phyloP scores from a whole-genome alignment of 352 stramenopile genomes.

The Pythium insidiosum region DNA sequence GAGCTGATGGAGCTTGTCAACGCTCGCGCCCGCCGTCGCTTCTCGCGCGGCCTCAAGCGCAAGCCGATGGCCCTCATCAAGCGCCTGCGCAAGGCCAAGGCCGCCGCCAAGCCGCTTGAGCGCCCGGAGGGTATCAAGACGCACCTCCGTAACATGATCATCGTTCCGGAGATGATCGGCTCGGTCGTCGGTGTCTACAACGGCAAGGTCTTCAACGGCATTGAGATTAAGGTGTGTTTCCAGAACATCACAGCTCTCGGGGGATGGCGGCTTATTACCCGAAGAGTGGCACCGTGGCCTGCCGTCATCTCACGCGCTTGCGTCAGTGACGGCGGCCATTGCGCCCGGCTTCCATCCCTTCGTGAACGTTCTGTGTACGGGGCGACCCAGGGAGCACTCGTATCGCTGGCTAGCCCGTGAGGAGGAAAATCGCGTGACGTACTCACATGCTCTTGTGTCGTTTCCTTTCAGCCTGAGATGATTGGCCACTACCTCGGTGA shows the following conservation, averaged over 20 bases:
- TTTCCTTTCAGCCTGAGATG: constrained; percentile 91
- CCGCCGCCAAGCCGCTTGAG: constrained; percentile 94
- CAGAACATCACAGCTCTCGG: constrained; percentile 79
- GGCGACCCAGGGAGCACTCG: constrained; percentile 74
- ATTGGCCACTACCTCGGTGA: constrained; percentile 99
- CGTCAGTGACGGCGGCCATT: neutral
- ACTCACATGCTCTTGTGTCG: constrained; percentile 5
- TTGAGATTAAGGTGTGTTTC: constrained; percentile 99
- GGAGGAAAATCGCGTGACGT: too few relatives aligned
- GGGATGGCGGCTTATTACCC: constrained; percentile 68
- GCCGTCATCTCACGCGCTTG: neutral
- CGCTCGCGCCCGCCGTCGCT: constrained; percentile 94
- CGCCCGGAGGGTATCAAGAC: constrained; percentile 99
- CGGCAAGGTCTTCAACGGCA: constrained; percentile 98
- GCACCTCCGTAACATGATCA: constrained; percentile 99
- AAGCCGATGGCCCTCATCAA: constrained; percentile 99
- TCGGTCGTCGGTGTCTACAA: constrained; percentile 99
- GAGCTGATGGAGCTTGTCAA: constrained; percentile 99
- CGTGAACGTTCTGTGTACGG: constrained; percentile 85
- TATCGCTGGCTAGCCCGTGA: too few relatives aligned
- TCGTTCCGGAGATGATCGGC: constrained; percentile 99
- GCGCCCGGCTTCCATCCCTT: constrained; percentile 56
- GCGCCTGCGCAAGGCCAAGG: constrained; percentile 98
- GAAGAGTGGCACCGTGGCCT: constrained; percentile 35
- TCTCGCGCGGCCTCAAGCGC: constrained; percentile 98